phyloP scores from a whole-genome alignment of 2,329 filamentous ascomycete species.

The Colletotrichum siamense region DNA sequence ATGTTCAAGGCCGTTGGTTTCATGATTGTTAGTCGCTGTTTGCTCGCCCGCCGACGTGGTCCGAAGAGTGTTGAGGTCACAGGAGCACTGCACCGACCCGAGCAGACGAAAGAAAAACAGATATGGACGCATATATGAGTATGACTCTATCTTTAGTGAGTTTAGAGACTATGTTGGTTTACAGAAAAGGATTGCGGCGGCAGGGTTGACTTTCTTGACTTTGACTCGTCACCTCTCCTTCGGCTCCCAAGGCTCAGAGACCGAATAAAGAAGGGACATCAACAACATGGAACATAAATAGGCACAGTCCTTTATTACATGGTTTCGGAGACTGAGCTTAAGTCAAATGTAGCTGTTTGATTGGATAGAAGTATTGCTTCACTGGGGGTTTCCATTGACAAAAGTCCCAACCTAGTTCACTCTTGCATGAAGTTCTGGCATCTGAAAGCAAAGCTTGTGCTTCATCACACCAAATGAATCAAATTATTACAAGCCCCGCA shows the following conservation, averaged over 20 bases:
- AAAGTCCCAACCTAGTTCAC: neutral
- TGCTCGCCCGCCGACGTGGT: neutral
- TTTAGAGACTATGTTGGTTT: neutral
- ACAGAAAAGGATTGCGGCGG: neutral
- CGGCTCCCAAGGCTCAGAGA: neutral
- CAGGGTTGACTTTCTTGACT: neutral
- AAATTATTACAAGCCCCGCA: neutral
- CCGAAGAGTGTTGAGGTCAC: neutral
- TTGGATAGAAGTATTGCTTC: neutral
- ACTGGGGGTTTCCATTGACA: neutral
- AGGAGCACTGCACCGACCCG: neutral
- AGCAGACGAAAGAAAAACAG: neutral
- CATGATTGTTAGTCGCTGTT: neutral
- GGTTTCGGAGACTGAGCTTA: neutral
- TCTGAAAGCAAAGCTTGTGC: neutral
- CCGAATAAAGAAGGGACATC: neutral
- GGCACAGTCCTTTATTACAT: neutral
- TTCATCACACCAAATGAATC: neutral
- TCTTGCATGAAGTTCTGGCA: neutral
- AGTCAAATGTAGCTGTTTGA: neutral
- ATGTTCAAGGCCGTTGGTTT: neutral
- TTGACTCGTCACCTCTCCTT: neutral
- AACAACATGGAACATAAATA: neutral
- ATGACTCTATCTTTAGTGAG: neutral
- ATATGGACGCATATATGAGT: neutral